A percentile compares a stretch with the other conserved stretches of the same genome.
Evolutionary conservation across 768 basidiomycete genomes (phyloP).

Genomic region (Suillus ampliporus): DNA sequence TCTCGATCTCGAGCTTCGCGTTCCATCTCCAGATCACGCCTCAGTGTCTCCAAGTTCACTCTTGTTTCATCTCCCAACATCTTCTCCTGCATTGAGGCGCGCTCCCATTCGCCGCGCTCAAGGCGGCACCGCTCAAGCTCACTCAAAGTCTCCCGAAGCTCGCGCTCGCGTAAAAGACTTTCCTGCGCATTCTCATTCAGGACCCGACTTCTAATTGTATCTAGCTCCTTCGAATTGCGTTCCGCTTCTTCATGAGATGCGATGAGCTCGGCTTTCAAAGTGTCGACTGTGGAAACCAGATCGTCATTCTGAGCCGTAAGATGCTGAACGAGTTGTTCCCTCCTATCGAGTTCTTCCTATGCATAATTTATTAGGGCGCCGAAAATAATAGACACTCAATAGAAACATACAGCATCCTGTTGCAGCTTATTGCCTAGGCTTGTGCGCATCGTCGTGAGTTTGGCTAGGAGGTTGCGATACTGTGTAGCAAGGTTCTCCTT

Average conservation of each 20-base stretch:
- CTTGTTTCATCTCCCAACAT: conserved; percentile 73
- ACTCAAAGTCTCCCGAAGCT: conserved; percentile 80
- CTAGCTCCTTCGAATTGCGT: conserved; percentile 71
- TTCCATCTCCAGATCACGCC: conserved; percentile 72
- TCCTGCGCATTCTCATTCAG: conserved; percentile 76
- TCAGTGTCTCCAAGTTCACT: conserved; percentile 56
- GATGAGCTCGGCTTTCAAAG: conserved; percentile 81
- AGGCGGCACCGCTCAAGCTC: conserved; percentile 87
- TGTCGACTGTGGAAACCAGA: conserved; percentile 70
- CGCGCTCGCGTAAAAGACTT: conserved; percentile 70
- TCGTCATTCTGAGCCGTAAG: conserved; percentile 82
- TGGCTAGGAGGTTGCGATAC: conserved; percentile 85
- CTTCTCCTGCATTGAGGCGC: conserved; percentile 65
- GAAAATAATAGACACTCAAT: not conserved
- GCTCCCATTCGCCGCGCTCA: conserved; percentile 80
- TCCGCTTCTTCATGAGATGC: conserved; percentile 78
- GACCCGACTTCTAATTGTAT: conserved; percentile 64
- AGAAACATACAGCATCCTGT: conserved; percentile 86
- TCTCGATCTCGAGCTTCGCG: conserved; percentile 63
- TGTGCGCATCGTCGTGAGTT: conserved; percentile 91
- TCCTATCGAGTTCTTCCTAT: conserved; percentile 97
- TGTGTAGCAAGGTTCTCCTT: conserved; percentile 87
- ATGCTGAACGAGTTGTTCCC: conserved; percentile 83
- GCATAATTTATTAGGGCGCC: conserved; percentile 14
- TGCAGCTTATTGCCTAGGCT: conserved; percentile 93